phyloP scores from a whole-genome alignment of 1,284 basidiomycete species.

The Tetrapyrgos nigripes region DNA sequence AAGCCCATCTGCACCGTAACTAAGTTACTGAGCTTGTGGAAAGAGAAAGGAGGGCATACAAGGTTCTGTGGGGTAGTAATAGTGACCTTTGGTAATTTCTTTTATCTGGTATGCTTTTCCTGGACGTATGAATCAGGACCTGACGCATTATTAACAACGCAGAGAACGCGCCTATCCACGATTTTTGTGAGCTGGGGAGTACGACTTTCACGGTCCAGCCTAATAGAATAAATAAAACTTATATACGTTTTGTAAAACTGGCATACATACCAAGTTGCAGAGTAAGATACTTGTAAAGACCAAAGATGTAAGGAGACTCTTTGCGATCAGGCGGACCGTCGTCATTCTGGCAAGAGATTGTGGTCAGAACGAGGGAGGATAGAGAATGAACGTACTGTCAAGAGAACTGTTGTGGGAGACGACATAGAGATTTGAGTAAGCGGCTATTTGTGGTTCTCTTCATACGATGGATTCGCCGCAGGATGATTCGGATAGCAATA shows the following conservation, averaged over 20 bases:
- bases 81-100: constrained; percentile 76
- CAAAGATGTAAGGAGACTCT: constrained; percentile 86
- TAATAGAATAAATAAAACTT: constrained; percentile 27
- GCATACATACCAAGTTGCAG: constrained; percentile 59
- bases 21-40: background rate
- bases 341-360: constrained; percentile 65
- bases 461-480: background rate
- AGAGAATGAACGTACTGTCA: too few relatives aligned
- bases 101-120: constrained; percentile 89
- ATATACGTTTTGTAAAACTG: constrained; percentile 1
- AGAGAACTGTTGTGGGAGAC: too few relatives aligned
- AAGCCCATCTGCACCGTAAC: constrained; percentile 56
- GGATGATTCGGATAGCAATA: background rate
- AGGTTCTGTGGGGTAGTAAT: constrained; percentile 80
- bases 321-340: constrained; percentile 80
- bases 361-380: background rate
- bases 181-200: constrained; percentile 87
- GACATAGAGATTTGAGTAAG: too few relatives aligned
- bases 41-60: constrained; percentile 38
- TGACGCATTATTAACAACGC: constrained; percentile 2
- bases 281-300: constrained; percentile 75
- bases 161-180: constrained; percentile 77
- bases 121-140: constrained; percentile 28
- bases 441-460: too few relatives aligned
- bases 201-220: constrained; percentile 92